phyloP scores from a whole-genome alignment of 257 asterid genomes.

The Gardenia jasminoides region DNA sequence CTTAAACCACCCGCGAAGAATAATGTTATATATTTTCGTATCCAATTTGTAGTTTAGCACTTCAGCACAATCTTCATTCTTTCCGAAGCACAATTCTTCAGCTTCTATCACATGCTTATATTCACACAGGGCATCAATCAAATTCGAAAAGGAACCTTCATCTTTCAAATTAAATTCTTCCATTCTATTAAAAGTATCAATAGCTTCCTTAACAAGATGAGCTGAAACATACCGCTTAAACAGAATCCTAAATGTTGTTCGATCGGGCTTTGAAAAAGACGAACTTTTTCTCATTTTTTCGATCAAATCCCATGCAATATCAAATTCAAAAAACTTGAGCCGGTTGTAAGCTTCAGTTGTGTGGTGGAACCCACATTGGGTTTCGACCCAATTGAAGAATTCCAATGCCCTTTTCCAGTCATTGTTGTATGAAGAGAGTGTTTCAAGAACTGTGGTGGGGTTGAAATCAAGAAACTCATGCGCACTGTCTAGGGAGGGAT shows the following conservation, averaged over 20 bases:
- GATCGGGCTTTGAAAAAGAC: slow-evolving; percentile 52
- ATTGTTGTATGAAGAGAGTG: slow-evolving; percentile 65
- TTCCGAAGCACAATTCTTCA: slow-evolving; percentile 71
- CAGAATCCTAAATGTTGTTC: slow-evolving; percentile 63
- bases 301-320: slow-evolving; percentile 56
- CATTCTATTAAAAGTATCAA: slow-evolving; percentile 55
- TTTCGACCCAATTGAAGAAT: slow-evolving; percentile 86
- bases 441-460: slow-evolving; percentile 45
- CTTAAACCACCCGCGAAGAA: slow-evolving; percentile 82
- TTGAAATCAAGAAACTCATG: slow-evolving; percentile 28
- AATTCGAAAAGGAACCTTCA: slow-evolving; percentile 60
- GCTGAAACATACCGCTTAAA: slow-evolving; percentile 78
- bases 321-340: slow-evolving; percentile 79
- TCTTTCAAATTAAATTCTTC: slow-evolving; percentile 68
- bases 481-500: background rate
- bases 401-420: slow-evolving; percentile 87
- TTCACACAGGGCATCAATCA: slow-evolving; percentile 85
- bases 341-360: slow-evolving; percentile 62
- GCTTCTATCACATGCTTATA: slow-evolving; percentile 91
- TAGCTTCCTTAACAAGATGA: slow-evolving; percentile 77
- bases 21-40: slow-evolving; percentile 65
- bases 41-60: slow-evolving; percentile 34
- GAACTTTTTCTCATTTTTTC: slow-evolving; percentile 45
- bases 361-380: slow-evolving; percentile 54
- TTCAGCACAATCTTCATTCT: slow-evolving; percentile 21